Conservation (phyloP, 208 protist genomes). For the Kentomonas sorsogonicus region DNA sequence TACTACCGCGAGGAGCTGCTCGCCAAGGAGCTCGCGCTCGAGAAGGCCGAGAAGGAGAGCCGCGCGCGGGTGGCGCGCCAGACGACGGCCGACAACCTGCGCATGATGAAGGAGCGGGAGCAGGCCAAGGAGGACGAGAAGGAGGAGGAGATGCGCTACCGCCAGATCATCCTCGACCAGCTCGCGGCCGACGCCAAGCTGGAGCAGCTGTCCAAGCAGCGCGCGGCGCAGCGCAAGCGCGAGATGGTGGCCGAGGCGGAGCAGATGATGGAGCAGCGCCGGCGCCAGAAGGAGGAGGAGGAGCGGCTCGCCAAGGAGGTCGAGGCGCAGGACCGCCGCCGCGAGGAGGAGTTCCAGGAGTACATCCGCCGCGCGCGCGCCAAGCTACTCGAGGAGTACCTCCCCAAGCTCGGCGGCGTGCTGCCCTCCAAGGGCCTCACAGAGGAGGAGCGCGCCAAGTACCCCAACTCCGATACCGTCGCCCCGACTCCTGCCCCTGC, state of each 20-base stretch:
- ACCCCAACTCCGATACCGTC: too few relatives aligned
- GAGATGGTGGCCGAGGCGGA: constrained; percentile 81
- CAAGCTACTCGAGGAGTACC: constrained; percentile 65
- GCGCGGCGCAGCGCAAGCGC: constrained; percentile 60
- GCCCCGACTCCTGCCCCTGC: too few relatives aligned
- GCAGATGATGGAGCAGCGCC: constrained; percentile 65
- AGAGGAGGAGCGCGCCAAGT: constrained; percentile 51
- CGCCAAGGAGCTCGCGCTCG: constrained; percentile 64
- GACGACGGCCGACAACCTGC: constrained; percentile 62
- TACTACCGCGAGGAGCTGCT: constrained; percentile 88
- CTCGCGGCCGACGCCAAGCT: constrained; percentile 72
- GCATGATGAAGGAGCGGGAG: constrained; percentile 62
- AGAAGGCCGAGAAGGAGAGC: constrained; percentile 57
- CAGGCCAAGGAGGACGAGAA: constrained; percentile 48
- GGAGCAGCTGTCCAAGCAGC: constrained; percentile 62
- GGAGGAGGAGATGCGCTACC: constrained; percentile 75
- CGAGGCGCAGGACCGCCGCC: constrained; percentile 39
- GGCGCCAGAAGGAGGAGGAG: constrained; percentile 71
- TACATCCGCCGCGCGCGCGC: constrained; percentile 80
- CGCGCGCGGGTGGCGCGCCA: constrained; percentile 59
- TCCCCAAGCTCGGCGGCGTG: constrained; percentile 63
- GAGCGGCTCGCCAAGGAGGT: constrained; percentile 47
- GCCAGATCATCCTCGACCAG: constrained; percentile 75
- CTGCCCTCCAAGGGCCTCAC: constrained; percentile 55
- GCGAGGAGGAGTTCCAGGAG: constrained; percentile 66